These are phyloP conservation scores for Talaromyces pinophilus DNA, from an alignment of 2,329 filamentous ascomycete species.

Conservation along the genomic window DNA sequence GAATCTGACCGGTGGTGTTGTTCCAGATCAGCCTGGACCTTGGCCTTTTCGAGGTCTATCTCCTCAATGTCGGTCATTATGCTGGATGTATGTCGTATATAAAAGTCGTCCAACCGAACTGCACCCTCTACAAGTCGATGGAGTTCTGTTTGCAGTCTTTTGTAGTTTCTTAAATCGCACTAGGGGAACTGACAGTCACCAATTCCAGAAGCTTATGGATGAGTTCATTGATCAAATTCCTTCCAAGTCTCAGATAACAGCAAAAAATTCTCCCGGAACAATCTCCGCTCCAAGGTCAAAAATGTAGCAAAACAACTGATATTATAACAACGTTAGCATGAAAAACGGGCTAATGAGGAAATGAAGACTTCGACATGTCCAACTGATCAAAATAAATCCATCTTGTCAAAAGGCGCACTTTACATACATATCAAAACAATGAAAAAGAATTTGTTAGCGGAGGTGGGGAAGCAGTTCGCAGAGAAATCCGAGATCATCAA, in stretches of 20 bases:
- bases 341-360: not conserved
- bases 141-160: not conserved
- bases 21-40: not conserved
- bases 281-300: not conserved
- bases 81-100: not conserved
- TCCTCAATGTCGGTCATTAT: not conserved
- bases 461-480: constrained; percentile 14
- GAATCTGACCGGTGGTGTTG: not conserved
- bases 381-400: too few relatives aligned
- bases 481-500: constrained; percentile 16
- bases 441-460: not conserved
- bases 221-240: not conserved
- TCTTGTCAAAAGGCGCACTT: not conserved
- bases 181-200: not conserved
- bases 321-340: not conserved
- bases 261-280: not conserved
- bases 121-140: not conserved
- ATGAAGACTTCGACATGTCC: not conserved
- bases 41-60: not conserved
- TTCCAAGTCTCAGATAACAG: not conserved
- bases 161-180: too few relatives aligned
- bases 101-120: not conserved
- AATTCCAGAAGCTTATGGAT: not conserved
- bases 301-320: too few relatives aligned
- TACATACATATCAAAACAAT: not conserved